Evolutionary conservation across 345 rosid species (phyloP).

Genomic region (Syzygium grande): DNA sequence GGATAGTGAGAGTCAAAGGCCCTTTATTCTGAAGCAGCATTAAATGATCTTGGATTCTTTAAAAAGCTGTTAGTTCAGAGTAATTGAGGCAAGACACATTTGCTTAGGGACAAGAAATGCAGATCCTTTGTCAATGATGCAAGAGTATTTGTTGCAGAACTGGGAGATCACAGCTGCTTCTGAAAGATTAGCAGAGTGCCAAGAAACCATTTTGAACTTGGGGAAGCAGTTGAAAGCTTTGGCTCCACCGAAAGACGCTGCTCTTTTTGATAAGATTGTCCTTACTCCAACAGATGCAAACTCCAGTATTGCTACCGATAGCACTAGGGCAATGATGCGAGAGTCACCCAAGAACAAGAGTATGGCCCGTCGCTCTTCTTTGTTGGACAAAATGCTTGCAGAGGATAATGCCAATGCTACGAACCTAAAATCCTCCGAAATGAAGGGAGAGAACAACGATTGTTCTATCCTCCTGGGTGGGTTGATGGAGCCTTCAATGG

Average conservation of each 20-base stretch:
- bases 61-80: not conserved
- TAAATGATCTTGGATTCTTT: not conserved
- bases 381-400: slow-evolving; percentile 78
- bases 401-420: slow-evolving; percentile 37
- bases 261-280: slow-evolving; percentile 41
- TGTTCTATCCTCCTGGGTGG: slow-evolving; percentile 18
- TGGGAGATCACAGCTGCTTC: slow-evolving; percentile 89
- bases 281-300: slow-evolving; percentile 15
- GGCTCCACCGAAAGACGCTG: slow-evolving; percentile 53
- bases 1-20: not conserved
- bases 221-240: slow-evolving; percentile 88
- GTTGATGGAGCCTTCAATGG: slow-evolving; percentile 32
- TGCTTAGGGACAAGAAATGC: not conserved
- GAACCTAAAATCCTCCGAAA: slow-evolving; percentile 6
- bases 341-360: slow-evolving; percentile 26
- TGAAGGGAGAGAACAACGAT: slow-evolving; percentile 10
- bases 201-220: slow-evolving; percentile 72
- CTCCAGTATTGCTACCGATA: slow-evolving; percentile 1
- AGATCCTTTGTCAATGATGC: not conserved
- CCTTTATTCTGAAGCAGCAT: not conserved
- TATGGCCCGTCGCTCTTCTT: slow-evolving; percentile 52
- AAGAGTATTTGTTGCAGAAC: slow-evolving; percentile 33
- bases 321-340: slow-evolving; percentile 7
- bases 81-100: not conserved
- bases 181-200: slow-evolving; percentile 90